These are phyloP conservation scores for Solanum sejunctum DNA, from an alignment of 257 asterid species.

Conservation along the genomic window DNA sequence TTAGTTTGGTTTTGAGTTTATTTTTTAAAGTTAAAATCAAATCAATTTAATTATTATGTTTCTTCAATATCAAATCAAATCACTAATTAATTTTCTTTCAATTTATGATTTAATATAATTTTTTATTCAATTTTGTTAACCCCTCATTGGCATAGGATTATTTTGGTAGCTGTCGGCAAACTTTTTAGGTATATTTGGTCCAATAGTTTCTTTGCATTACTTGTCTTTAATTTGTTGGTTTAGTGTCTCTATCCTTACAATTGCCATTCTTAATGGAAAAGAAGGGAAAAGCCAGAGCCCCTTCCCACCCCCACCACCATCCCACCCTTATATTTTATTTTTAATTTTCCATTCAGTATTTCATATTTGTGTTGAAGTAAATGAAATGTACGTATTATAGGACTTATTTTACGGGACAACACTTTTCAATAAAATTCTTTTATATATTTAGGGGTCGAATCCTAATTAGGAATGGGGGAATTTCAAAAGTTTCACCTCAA, in stretches of 20 bases:
- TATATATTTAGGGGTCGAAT: neutral
- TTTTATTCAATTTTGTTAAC: too few species aligned
- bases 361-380: neutral
- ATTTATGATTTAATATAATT: too few species aligned
- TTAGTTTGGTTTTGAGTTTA: too few species aligned
- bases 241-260: neutral
- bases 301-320: neutral
- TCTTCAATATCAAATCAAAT: too few species aligned
- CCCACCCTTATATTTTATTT: neutral
- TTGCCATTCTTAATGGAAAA: neutral
- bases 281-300: too few species aligned
- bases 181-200: neutral
- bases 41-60: too few species aligned
- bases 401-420: too few species aligned
- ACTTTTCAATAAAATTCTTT: too few species aligned
- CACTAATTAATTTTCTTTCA: too few species aligned
- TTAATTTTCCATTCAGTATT: accelerated
- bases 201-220: neutral
- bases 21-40: too few species aligned
- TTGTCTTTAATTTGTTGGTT: neutral
- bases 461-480: neutral
- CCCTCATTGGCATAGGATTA: neutral
- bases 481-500: neutral
- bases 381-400: neutral
- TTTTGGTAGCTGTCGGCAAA: neutral